Evolutionary conservation across 2,329 filamentous ascomycete species (phyloP), one percentile per base, ranked within the genome.

Genomic region (Trichoderma cornu-damae): DNA sequence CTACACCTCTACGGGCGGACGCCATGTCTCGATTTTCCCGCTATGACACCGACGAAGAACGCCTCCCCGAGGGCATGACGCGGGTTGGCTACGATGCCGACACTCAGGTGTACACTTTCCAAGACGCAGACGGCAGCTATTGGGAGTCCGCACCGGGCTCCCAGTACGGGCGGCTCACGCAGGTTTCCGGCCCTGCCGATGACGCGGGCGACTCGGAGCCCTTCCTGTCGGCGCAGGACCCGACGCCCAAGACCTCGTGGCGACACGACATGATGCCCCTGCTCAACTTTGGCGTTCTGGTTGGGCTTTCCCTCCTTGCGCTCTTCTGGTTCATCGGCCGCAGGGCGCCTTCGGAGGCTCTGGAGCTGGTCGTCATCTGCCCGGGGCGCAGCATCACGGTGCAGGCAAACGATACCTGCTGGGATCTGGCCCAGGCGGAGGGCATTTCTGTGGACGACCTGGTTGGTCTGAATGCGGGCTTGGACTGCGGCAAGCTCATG

Each of bases 41-140:
- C 54, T 73, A 74, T 64, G 75, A 78, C 54, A 69, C 72, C 4
- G 80, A 83, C 61, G 73, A 77, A 20, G 72, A 78, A 57, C 78
- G 80, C 42, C 75, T 84, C 14, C 80, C 81, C 2, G 72, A 77
- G 38, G 80, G 80, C 67, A 80, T 83, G 75, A 66, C 70, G 40
- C 75, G 80, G 57, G 71, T 80, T 26, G 79, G 79, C 61, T 83
- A 84, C 70, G 80, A 83, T 60, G 78, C 79, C 55, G 79, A 82
- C 66, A 76, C 72, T 1, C 74, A 80, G 62, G 69, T 72, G 52
- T 82, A 82, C 68, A 80, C 76, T 18, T 83, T 77, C 67, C 73
- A 72, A 56, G 79, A 80, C 55, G 59, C 67, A 22, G 71, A 77
- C 44, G 80, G 80, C 44, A 75, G 69, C 57, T 69, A 72, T 62